phyloP scores from a whole-genome alignment of 2,329 filamentous ascomycete genomes.

The Fusarium sp. region DNA sequence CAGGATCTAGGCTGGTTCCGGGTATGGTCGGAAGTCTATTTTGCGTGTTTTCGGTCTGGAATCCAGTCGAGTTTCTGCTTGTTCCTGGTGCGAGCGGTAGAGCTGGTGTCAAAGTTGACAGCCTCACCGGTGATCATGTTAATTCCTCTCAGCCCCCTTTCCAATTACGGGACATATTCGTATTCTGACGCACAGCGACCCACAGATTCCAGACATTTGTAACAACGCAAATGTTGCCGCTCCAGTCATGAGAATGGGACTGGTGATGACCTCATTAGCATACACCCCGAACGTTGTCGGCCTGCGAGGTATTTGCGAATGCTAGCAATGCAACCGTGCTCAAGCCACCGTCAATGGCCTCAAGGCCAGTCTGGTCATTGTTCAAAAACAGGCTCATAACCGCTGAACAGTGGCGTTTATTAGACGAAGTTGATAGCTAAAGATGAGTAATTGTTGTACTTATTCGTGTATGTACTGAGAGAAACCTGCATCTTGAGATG shows the following conservation, averaged over 20 bases:
- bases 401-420: not conserved
- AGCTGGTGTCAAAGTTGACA: constrained; percentile 26
- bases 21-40: constrained; percentile 25
- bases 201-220: not conserved
- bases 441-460: not conserved
- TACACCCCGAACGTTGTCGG: constrained; percentile 21
- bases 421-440: not conserved
- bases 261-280: constrained; percentile 32
- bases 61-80: constrained; percentile 2
- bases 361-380: not conserved
- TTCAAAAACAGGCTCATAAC: not conserved
- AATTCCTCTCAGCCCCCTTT: not conserved
- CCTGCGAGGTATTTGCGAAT: not conserved
- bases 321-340: not conserved
- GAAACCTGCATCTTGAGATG: constrained; percentile 1
- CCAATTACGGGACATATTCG: not conserved
- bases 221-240: not conserved
- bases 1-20: constrained; percentile 31
- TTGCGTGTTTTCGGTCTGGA: constrained; percentile 24
- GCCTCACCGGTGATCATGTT: not conserved
- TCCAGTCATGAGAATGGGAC: not conserved
- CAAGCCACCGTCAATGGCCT: constrained; percentile 12
- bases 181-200: not conserved
- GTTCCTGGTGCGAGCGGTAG: constrained; percentile 26
- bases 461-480: not conserved